Evolutionary conservation across 2,329 filamentous ascomycete species (phyloP), one percentile per base, ranked within the genome.

Genomic region (Ceratocystis ficicola): DNA sequence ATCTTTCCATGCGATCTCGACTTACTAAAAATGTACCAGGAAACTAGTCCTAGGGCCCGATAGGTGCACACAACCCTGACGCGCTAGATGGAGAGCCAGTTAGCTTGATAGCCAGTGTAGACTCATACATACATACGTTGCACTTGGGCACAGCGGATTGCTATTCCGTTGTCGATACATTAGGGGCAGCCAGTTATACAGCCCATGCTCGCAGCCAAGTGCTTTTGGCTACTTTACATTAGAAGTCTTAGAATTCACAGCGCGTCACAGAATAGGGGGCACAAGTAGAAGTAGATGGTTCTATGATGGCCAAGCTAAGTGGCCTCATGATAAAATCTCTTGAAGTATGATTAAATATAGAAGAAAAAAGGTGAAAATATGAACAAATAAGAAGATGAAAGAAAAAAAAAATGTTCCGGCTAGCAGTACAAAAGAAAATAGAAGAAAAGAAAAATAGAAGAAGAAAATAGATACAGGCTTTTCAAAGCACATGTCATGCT

Each of bases 391-490:
- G 17, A 63, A 62, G 10, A n/a, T 32, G 12, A 5, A 63, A 48
- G 12, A 5, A 63, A 48, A 30, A 63, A 36, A 6, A 32, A 4
- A 5, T 48, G n/a, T 63, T 20, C 28, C 46, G 15, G 22, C 61
- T 63, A 63, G 61, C 44, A 50, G 46, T 12, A 50, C 32, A 50
- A 30, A 48, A 48, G 3, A 28, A 50, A 7, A 22, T 8, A 17
- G 44, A 17, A 48, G n/a, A 17, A 32, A n/a, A 5, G 12, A 41
- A 62, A 10, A 46, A 62, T 48, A 62, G 20, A 28, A 46, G 28
- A 62, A 20, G 36, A 62, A 46, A n/a, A 8, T 62, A 62, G 20
- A 28, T 63, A 48, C 61, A 32, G 8, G 52, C 12, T n/a, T 59
- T 36, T 59, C 15, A 59, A 36, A 59, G 52, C 52, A 32, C 25